phyloP scores from a whole-genome alignment of 2,329 filamentous ascomycete genomes.

The Colletotrichum trifolii region DNA sequence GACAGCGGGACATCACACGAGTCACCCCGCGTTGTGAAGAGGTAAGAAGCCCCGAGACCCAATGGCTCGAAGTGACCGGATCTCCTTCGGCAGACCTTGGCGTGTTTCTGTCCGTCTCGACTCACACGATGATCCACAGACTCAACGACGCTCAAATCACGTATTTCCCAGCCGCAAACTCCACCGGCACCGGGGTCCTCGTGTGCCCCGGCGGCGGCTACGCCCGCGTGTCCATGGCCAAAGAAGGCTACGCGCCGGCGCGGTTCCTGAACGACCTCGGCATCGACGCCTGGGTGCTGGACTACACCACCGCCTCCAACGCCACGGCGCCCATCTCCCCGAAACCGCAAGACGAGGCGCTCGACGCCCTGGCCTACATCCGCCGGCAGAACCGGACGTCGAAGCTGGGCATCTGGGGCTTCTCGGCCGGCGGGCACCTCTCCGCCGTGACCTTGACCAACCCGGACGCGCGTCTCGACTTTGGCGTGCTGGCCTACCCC shows the following conservation, averaged over 20 bases:
- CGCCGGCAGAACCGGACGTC: constrained; percentile 31
- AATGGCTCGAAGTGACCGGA: too few relatives aligned
- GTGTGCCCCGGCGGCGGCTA: constrained; percentile 39
- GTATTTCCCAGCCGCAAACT: constrained; percentile 25
- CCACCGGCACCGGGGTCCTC: constrained; percentile 36
- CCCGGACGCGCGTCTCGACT: constrained; percentile 37
- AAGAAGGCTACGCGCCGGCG: constrained; percentile 36
- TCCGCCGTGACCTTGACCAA: constrained; percentile 39
- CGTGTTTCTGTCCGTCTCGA: neutral
- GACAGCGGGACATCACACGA: neutral
- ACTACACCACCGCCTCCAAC: constrained; percentile 37
- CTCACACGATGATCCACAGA: constrained; percentile 5
- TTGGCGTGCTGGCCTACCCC: constrained; percentile 40
- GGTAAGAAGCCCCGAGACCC: neutral
- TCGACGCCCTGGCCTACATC: constrained; percentile 37
- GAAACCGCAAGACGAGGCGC: constrained; percentile 35
- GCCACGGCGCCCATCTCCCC: constrained; percentile 38
- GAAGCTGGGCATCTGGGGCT: constrained; percentile 41
- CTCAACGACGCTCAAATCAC: constrained; percentile 26
- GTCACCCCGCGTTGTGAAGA: constrained; percentile 7
- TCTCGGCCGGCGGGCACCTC: constrained; percentile 41
- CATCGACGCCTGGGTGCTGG: constrained; percentile 39
- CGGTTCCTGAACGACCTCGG: constrained; percentile 35
- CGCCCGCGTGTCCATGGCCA: constrained; percentile 29
- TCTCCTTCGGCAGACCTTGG: too few relatives aligned